Evolutionary conservation across 164 flowering plant genomes (phyloP).

Genomic region (Vitis riparia): DNA sequence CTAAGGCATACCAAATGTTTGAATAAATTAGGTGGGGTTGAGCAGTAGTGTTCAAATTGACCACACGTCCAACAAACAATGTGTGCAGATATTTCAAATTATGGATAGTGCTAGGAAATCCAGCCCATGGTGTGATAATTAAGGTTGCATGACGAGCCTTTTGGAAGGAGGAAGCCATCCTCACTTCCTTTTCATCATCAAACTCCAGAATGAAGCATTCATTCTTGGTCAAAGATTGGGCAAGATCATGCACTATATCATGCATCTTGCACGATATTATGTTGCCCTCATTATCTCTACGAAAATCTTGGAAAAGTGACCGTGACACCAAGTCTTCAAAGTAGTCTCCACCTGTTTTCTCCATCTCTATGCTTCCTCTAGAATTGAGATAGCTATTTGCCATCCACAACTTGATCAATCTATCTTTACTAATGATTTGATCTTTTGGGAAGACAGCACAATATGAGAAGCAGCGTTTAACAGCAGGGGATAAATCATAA

Average conservation of each 20-base stretch:
- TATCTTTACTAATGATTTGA: no score
- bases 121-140: not conserved
- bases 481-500: no score
- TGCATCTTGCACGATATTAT: constrained; percentile 5
- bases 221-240: not conserved
- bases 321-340: constrained; percentile 9
- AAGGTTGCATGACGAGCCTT: not conserved
- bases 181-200: not conserved
- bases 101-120: not conserved
- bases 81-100: not conserved
- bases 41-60: no score
- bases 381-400: no score
- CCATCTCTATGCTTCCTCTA: no score
- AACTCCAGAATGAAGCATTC: not conserved
- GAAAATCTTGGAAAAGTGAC: constrained; percentile 16
- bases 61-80: not conserved
- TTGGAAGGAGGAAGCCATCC: no score
- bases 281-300: constrained; percentile 3
- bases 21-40: not conserved
- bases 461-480: no score
- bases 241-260: constrained; percentile 17
- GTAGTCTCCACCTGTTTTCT: constrained; percentile 1
- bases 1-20: constrained; percentile 6
- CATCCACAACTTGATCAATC: no score
- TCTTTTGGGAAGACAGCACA: no score